Conservation (phyloP, 768 basidiomycete species). For the Boletus rubropictus region DNA sequence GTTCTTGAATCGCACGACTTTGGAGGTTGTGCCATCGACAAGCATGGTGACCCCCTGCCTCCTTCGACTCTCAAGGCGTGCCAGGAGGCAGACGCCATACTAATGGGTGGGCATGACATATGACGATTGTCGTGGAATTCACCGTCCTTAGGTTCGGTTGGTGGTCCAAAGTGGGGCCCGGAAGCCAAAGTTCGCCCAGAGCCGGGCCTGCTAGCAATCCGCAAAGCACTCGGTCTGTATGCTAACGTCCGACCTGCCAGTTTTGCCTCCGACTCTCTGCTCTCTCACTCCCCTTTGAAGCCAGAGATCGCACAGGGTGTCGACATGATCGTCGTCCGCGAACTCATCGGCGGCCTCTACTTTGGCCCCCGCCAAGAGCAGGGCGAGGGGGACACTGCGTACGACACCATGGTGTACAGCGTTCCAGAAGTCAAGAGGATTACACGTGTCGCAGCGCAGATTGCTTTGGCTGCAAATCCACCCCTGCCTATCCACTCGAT, state of each 20-base stretch:
- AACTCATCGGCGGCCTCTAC: slow-evolving; percentile 94
- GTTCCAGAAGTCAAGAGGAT: slow-evolving; percentile 89
- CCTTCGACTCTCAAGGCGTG: slow-evolving; percentile 82
- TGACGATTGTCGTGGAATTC: neutral
- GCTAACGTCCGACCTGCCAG: slow-evolving; percentile 97
- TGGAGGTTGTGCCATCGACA: slow-evolving; percentile 92
- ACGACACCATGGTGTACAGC: slow-evolving; percentile 93
- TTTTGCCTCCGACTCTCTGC: slow-evolving; percentile 86
- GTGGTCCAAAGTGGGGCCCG: slow-evolving; percentile 99
- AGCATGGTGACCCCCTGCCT: slow-evolving; percentile 78
- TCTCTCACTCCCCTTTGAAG: slow-evolving; percentile 85
- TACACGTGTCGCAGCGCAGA: slow-evolving; percentile 90
- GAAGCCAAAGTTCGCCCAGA: slow-evolving; percentile 86
- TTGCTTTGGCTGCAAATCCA: slow-evolving; percentile 77
- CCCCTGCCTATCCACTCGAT: slow-evolving; percentile 87
- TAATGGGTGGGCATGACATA: slow-evolving; percentile 69
- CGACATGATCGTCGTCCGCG: slow-evolving; percentile 90
- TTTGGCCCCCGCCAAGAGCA: slow-evolving; percentile 92
- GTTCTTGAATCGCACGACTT: slow-evolving; percentile 72
- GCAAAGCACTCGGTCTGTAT: slow-evolving; percentile 91
- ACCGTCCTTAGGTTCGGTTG: slow-evolving; percentile 73
- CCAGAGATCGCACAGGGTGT: slow-evolving; percentile 76
- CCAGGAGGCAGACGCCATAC: slow-evolving; percentile 88
- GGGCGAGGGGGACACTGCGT: slow-evolving; percentile 65
- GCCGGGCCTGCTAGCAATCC: slow-evolving; percentile 78